Conservation (phyloP, 2,329 filamentous ascomycete species). For the Talaromyces sp. region DNA sequence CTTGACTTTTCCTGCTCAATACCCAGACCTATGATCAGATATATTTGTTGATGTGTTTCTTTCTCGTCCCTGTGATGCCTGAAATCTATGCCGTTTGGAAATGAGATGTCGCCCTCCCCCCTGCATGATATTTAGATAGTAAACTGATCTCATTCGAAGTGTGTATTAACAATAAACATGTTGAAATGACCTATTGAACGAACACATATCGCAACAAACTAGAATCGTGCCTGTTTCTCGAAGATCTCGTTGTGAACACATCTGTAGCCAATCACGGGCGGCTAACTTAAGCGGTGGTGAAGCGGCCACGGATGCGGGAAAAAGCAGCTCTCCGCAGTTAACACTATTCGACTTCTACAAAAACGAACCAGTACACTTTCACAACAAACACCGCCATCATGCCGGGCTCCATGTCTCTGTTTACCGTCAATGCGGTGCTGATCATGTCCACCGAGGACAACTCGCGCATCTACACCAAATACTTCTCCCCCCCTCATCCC, state of each 20-base stretch:
- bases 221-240: neutral
- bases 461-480: slow-evolving; percentile 88
- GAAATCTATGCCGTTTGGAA: neutral
- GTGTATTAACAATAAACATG: neutral
- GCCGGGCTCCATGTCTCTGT: slow-evolving; percentile 69
- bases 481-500: slow-evolving; percentile 69
- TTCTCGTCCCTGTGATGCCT: neutral
- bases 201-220: neutral
- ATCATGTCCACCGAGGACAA: slow-evolving; percentile 82
- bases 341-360: neutral
- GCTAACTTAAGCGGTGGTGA: neutral
- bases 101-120: neutral
- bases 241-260: neutral
- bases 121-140: neutral
- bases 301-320: slow-evolving; percentile 12
- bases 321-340: slow-evolving; percentile 7
- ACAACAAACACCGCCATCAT: slow-evolving; percentile 43
- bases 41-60: slow-evolving; percentile 2
- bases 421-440: slow-evolving; percentile 70
- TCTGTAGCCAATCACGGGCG: slow-evolving; percentile 1
- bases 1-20: slow-evolving; percentile 8
- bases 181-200: neutral
- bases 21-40: slow-evolving; percentile 11
- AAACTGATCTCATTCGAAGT: neutral
- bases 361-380: neutral